Evolutionary conservation across 495 filamentous ascomycete genomes (phyloP), one percentile per base, ranked within the genome.

Genomic region (Arthonia radiata): DNA sequence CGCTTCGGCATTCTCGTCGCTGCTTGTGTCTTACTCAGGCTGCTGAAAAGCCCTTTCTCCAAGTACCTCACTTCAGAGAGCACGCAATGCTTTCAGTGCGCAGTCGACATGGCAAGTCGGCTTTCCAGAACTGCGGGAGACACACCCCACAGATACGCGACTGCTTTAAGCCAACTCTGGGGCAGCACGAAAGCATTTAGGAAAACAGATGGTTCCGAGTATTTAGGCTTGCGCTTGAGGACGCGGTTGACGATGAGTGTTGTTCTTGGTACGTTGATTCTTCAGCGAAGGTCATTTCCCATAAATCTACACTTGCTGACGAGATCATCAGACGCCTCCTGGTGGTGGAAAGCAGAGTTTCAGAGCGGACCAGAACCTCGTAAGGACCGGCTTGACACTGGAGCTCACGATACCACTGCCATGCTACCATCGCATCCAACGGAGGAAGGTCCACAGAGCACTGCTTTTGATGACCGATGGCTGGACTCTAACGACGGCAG

Each of bases 321-420:
- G n/a, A n/a, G n/a, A n/a, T n/a, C n/a, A n/a, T n/a, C n/a, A n/a
- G n/a, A n/a, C n/a, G n/a, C n/a, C n/a, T n/a, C n/a, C 4, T 56
- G 53, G 52, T 59, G 55, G 55, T 60, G 51, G 52, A 43, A 50
- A 11, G 50, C 57, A 30, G 56, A 59, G 30, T 56, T 48, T 25
- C 50, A 51, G 25, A 37, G 42, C n/a, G n/a, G n/a, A n/a, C n/a
- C n/a, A n/a, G n/a, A n/a, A n/a, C n/a, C n/a, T n/a, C n/a, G n/a
- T n/a, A n/a, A n/a, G n/a, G n/a, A n/a, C n/a, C n/a, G n/a, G n/a
- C n/a, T n/a, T n/a, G n/a, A n/a, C n/a, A n/a, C n/a, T n/a, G n/a
- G n/a, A n/a, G n/a, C n/a, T n/a, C n/a, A n/a, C n/a, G n/a, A n/a
- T n/a, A n/a, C n/a, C n/a, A n/a, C n/a, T n/a, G n/a, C n/a, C n/a